Evolutionary conservation across 768 basidiomycete genomes (phyloP), one percentile per base, ranked within the genome.

Genomic region (Mycena haematopus): DNA sequence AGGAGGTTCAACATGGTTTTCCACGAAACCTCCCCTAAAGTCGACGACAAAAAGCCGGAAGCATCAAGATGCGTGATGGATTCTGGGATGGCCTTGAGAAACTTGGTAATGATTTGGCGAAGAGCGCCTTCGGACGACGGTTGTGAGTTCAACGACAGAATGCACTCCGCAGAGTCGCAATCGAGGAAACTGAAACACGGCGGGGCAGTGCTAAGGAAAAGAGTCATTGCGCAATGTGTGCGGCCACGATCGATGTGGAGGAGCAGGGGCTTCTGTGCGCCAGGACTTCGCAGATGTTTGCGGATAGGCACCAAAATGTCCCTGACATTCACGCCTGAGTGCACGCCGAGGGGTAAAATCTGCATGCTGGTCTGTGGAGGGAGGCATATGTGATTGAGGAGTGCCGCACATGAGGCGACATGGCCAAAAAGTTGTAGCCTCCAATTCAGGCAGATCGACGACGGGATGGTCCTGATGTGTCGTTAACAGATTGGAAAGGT

Each of bases 51-150:
- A n/a, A n/a, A n/a, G n/a, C n/a, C n/a, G 3, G 44, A 31, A 11
- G 33, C 52, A 27, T 63, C 56, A 1, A 63, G 22, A 53, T 63
- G 45, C 10, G 56, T 58, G 44, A 63, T 58, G 1, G 8, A 21
- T 3, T 36, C 29, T 9, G 29, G 29, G 9, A 31, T 31, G 29
- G 29, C 29, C 9, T 31, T 31, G 29, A 31, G 29, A 22, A 63
- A n/a, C 14, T 63, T 63, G 2, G 51, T 19, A 13, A 54, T 4
- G 25, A 63, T 63, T 36, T 58, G 56, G n/a, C 62, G 62, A 9
- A 63, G 45, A 6, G 6, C 56, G 21, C 0, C 3, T n/a, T 57
- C 45, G n/a, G 33, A 40, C 4, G 1, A 1, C 6, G 62, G 62
- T 24, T 63, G 52, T 63, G 3, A 58, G 38, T 11, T 21, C 29